phyloP scores from a whole-genome alignment of 352 stramenopile genomes.

The Phytophthora pluvialis region DNA sequence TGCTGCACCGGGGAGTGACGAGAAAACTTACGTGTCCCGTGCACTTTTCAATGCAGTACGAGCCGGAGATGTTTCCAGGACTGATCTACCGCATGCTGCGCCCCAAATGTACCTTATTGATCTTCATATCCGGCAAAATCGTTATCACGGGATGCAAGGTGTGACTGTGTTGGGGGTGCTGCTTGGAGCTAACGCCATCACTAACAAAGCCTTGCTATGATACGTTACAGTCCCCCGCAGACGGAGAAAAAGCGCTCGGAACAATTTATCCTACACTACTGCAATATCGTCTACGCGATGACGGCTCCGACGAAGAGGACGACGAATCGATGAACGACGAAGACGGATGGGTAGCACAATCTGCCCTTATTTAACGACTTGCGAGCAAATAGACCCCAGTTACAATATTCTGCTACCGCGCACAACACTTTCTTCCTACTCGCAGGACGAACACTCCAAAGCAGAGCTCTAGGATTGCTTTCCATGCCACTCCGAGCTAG shows the following conservation, averaged over 20 bases:
- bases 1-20: background rate
- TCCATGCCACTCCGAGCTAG: conserved; percentile 20
- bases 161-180: background rate
- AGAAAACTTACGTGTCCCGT: conserved; percentile 1
- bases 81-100: conserved; percentile 98
- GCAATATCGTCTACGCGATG: conserved; percentile 50
- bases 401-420: conserved; percentile 31
- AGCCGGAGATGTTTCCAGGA: conserved; percentile 99
- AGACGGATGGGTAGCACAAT: conserved; percentile 29
- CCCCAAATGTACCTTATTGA: conserved; percentile 98
- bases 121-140: conserved; percentile 99
- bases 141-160: conserved; percentile 95
- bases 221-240: conserved; percentile 26
- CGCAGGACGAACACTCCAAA: conserved; percentile 15
- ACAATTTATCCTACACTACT: conserved; percentile 68
- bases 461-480: conserved; percentile 25
- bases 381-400: conserved; percentile 24
- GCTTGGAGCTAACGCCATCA: background rate
- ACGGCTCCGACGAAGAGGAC: conserved; percentile 32
- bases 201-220: conserved; percentile 7
- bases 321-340: conserved; percentile 26
- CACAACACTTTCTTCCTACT: conserved; percentile 21
- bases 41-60: conserved; percentile 75
- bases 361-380: conserved; percentile 38
- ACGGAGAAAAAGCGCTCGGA: conserved; percentile 54